Conservation (phyloP, 192 early-diverging fungal species). For the Podila verticillata region DNA sequence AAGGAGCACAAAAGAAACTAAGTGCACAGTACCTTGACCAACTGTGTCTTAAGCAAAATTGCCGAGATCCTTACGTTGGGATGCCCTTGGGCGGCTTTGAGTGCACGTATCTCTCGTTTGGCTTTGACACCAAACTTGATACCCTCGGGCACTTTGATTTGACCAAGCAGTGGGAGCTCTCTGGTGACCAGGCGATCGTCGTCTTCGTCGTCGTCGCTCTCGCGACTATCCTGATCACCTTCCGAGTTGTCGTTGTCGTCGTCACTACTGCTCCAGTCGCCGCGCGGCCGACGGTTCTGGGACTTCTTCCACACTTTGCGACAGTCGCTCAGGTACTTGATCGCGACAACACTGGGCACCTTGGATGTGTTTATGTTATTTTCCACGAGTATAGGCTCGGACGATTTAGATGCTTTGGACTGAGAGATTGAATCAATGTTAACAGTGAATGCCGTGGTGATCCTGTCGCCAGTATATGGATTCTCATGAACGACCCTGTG, state of each 20-base stretch:
- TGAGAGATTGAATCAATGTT: constrained; percentile 12
- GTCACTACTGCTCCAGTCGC: constrained; percentile 6
- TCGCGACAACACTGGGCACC: constrained; percentile 18
- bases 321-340: constrained; percentile 40
- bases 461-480: constrained; percentile 48
- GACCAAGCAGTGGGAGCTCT: constrained; percentile 8
- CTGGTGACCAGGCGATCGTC: neutral
- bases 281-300: neutral
- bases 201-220: neutral
- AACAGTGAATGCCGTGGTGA: constrained; percentile 24
- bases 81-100: constrained; percentile 41
- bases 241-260: constrained; percentile 11
- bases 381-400: neutral
- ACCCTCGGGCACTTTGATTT: neutral
- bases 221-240: neutral
- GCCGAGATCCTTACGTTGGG: constrained; percentile 18
- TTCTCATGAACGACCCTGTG: constrained; percentile 38
- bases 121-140: constrained; percentile 39
- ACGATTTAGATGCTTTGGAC: too few relatives aligned
- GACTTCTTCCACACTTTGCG: neutral
- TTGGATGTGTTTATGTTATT: neutral
- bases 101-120: constrained; percentile 31
- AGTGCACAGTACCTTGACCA: too few relatives aligned
- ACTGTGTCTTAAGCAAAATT: too few relatives aligned
- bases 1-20: neutral